These are phyloP conservation scores for Hordeum pubiflorum DNA, from an alignment of 202 grass and related monocot species.

Conservation along the genomic window DNA sequence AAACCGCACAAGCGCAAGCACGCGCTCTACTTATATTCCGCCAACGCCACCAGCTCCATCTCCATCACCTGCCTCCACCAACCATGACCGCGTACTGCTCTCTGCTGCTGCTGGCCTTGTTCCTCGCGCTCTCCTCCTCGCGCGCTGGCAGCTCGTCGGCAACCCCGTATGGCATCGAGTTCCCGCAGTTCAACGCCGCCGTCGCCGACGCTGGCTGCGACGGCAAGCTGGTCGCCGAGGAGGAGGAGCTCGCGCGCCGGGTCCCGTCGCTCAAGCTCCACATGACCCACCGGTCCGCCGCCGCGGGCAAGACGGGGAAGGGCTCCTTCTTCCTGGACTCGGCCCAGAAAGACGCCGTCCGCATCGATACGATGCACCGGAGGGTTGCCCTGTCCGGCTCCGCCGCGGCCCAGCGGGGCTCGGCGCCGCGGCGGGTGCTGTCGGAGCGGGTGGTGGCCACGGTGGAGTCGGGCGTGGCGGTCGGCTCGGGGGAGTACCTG, in stretches of 20 bases:
- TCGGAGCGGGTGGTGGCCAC: constrained; percentile 55
- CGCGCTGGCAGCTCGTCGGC: constrained; percentile 27
- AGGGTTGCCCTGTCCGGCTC: background rate
- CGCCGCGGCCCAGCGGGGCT: background rate
- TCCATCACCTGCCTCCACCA: background rate
- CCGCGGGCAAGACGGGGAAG: constrained; percentile 24
- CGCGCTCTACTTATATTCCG: background rate
- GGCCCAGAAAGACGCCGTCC: constrained; percentile 35
- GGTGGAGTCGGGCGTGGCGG: constrained; percentile 68
- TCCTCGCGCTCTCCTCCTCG: background rate
- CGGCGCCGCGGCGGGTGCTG: constrained; percentile 33
- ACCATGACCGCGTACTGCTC: background rate
- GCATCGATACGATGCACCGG: constrained; percentile 46
- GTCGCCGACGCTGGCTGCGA: constrained; percentile 38
- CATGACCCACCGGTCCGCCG: constrained; percentile 32
- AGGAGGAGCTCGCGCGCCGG: background rate
- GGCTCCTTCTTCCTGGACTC: constrained; percentile 44
- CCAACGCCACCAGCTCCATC: background rate
- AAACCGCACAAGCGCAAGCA: background rate
- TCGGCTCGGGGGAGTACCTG: constrained; percentile 85
- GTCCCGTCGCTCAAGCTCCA: constrained; percentile 55
- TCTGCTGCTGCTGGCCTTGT: constrained; percentile 11
- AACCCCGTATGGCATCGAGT: constrained; percentile 50
- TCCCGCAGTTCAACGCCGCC: constrained; percentile 49
- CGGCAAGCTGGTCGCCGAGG: constrained; percentile 31